Evolutionary conservation across 2,329 filamentous ascomycete species (phyloP).

Genomic region (Mycogone perniciosa): DNA sequence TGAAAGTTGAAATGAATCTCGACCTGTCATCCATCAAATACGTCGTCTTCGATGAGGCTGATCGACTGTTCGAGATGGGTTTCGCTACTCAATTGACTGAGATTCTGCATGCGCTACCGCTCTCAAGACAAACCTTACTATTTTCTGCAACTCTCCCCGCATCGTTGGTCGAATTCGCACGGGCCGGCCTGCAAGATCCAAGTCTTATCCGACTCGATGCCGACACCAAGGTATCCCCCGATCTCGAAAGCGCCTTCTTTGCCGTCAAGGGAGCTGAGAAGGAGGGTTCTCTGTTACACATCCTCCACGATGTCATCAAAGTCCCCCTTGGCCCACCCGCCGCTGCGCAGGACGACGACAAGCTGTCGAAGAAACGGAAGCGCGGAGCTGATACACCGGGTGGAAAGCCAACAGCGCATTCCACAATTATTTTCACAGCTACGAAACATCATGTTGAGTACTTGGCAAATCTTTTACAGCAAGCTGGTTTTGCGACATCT

Average conservation of each 20-base stretch:
- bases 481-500: constrained; percentile 81
- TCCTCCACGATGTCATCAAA: constrained; percentile 87
- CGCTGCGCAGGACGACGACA: constrained; percentile 40
- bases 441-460: constrained; percentile 99
- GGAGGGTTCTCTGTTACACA: constrained; percentile 82
- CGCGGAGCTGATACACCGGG: constrained; percentile 46
- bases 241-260: constrained; percentile 94
- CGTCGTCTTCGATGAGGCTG: constrained; percentile 95
- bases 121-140: constrained; percentile 78
- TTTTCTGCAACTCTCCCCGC: constrained; percentile 95
- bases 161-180: constrained; percentile 90
- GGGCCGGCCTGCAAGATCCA: constrained; percentile 88
- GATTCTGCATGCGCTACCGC: constrained; percentile 81
- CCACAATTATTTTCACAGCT: constrained; percentile 89
- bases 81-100: constrained; percentile 90
- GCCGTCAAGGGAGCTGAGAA: constrained; percentile 88
- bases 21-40: constrained; percentile 89
- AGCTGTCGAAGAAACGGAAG: constrained; percentile 65
- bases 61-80: constrained; percentile 97
- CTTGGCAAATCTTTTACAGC: constrained; percentile 68
- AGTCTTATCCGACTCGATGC: constrained; percentile 84
- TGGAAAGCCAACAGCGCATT: constrained; percentile 74
- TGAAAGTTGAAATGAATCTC: constrained; percentile 93
- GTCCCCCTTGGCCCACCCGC: constrained; percentile 66
- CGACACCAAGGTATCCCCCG: constrained; percentile 92